These are phyloP conservation scores for Alternaria burnsii DNA, from an alignment of 2,329 filamentous ascomycete genomes.

Conservation along the genomic window DNA sequence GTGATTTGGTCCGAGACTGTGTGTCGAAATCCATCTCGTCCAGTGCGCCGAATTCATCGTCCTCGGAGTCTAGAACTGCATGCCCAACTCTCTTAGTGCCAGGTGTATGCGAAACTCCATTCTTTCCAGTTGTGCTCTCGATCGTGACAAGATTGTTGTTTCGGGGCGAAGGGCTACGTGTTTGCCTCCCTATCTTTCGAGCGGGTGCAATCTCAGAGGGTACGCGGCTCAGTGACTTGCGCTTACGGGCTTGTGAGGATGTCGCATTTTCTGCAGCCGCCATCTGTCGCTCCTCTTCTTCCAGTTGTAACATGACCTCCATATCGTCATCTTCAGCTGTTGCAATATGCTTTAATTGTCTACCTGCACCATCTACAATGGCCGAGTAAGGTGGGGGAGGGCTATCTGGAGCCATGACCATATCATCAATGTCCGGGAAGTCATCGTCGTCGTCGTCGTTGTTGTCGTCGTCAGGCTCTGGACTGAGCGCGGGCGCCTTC, in stretches of 20 bases:
- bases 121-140: background rate
- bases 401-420: constrained; percentile 31
- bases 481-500: constrained; percentile 20
- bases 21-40: constrained; percentile 39
- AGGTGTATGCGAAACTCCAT: constrained; percentile 18
- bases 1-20: constrained; percentile 19
- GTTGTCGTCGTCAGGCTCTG: constrained; percentile 30
- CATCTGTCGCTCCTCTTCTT: constrained; percentile 26
- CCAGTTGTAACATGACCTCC: constrained; percentile 21
- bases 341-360: background rate
- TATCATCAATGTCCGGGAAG: constrained; percentile 53
- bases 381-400: constrained; percentile 58
- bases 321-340: constrained; percentile 16
- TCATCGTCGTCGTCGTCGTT: constrained; percentile 45
- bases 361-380: constrained; percentile 30
- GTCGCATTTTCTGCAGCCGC: constrained; percentile 10
- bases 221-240: constrained; percentile 42
- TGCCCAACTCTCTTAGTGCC: constrained; percentile 27
- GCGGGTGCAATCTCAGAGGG: constrained; percentile 39
- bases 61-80: constrained; percentile 44
- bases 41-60: constrained; percentile 41
- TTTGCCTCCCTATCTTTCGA: constrained; percentile 42
- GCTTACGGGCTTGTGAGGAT: constrained; percentile 33
- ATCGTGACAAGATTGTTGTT: constrained; percentile 5
- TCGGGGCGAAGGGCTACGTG: constrained; percentile 30